Evolutionary conservation across 2,329 filamentous ascomycete genomes (phyloP).

Genomic region (Colletotrichum falcatum): DNA sequence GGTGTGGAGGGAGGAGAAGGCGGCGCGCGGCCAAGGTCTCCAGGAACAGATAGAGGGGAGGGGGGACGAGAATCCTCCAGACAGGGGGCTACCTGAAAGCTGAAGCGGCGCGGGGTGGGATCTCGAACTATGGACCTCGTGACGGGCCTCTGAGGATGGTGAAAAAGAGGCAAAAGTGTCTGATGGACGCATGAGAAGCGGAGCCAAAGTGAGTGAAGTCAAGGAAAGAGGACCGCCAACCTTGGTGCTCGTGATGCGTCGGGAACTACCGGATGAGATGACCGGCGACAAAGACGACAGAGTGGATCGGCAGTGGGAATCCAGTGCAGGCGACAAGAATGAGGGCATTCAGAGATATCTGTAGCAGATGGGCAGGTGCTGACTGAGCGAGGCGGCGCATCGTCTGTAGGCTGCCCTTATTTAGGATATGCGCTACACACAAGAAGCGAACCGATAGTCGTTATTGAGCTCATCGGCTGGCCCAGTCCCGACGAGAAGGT

Average conservation of each 20-base stretch:
- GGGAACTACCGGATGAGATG: not conserved
- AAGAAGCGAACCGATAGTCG: not conserved
- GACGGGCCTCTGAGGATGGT: not conserved
- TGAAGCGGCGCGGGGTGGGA: not conserved
- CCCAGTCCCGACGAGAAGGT: not conserved
- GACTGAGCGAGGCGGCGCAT: slow-evolving; percentile 13
- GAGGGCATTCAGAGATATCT: slow-evolving; percentile 22
- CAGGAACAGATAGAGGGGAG: not conserved
- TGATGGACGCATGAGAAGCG: slow-evolving; percentile 14
- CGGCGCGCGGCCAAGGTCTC: not conserved
- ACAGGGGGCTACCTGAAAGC: not conserved
- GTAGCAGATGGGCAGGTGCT: slow-evolving; percentile 7
- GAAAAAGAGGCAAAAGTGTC: not conserved
- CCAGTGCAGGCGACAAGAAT: not conserved
- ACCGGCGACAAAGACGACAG: not conserved
- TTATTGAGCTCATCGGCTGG: not conserved
- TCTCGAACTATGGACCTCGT: not conserved
- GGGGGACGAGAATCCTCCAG: not conserved
- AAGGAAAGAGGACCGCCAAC: slow-evolving; percentile 13
- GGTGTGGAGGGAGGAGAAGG: not conserved
- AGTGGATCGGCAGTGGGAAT: not conserved
- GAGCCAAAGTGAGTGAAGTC: not conserved
- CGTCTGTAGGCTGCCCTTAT: not conserved
- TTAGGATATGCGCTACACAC: not conserved
- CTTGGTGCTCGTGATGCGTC: slow-evolving; percentile 10